Conservation (phyloP, 1,139 yeast genomes). For the Williopsis jadinii region DNA sequence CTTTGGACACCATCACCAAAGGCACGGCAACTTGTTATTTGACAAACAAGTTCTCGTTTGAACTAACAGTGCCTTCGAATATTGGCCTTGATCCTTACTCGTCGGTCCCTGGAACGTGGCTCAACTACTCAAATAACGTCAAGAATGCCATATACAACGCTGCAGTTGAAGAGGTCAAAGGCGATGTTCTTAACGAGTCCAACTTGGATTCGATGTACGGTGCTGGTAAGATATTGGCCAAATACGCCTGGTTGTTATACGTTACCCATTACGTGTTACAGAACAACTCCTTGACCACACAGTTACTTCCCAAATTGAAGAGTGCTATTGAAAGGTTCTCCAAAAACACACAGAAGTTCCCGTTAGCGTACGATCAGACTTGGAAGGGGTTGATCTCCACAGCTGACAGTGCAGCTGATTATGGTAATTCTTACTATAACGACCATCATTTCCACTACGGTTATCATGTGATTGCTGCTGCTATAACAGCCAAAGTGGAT, state of each 20-base stretch:
- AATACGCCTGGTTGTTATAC: conserved; percentile 66
- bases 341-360: conserved; percentile 43
- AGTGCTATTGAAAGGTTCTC: conserved; percentile 55
- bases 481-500: conserved; percentile 55
- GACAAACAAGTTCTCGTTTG: conserved; percentile 43
- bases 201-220: conserved; percentile 71
- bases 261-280: conserved; percentile 50
- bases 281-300: conserved; percentile 40
- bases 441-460: conserved; percentile 84
- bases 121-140: conserved; percentile 27
- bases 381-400: conserved; percentile 76
- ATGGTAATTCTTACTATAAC: conserved; percentile 71
- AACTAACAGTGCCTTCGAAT: conserved; percentile 37
- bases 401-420: conserved; percentile 50
- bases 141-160: conserved; percentile 36
- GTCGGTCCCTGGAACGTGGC: conserved; percentile 34
- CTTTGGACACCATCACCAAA: conserved; percentile 58
- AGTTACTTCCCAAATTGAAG: conserved; percentile 45
- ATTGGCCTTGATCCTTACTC: conserved; percentile 58
- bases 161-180: conserved; percentile 44
- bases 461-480: conserved; percentile 69
- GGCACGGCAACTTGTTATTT: conserved; percentile 59
- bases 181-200: conserved; percentile 51
- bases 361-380: conserved; percentile 55
- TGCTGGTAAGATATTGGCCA: conserved; percentile 67